Evolutionary conservation across 768 basidiomycete species (phyloP), one percentile per base, ranked within the genome.

Genomic region (Mycena belliarum): DNA sequence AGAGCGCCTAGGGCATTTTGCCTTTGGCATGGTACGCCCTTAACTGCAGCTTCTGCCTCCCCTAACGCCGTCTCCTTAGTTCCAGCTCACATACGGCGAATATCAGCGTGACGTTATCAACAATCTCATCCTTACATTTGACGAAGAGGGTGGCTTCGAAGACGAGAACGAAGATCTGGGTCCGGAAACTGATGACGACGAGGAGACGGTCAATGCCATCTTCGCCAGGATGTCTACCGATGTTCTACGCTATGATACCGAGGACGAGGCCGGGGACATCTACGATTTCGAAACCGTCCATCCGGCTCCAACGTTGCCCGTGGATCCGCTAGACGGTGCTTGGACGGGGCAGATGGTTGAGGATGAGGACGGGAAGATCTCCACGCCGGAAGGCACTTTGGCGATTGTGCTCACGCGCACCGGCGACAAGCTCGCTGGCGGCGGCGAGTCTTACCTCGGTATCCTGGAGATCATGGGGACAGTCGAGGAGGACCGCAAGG

Each of bases 11-110:
- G 49, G 44, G 2, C 18, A 42, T 4, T 47, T 63, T 23, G 61
- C 57, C 6, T 63, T 63, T 20, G 61, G 61, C 23, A 63, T 63
- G 61, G 61, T 63, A 28, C 43, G 48, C n/a, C 41, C 32, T 20
- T 25, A 23, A 18, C 23, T 1, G 4, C 21, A 20, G 41, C 9
- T 2, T 43, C 49, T 12, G 3, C 12, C 32, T n/a, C 28, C 6
- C 4, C 32, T 46, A 7, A 50, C 42, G 23, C 6, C 23, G 5
- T 5, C 33, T 42, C 48, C n/a, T 2, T 35, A 62, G 61, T 63
- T 63, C 38, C 52, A 59, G 23, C 23, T 52, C 1, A 12, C 29
- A 2, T 48, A 52, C 20, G 53, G 53, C 40, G 15, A 25, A 6
- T 20, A 12, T 18, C 10, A 35, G 35, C 60, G 47, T 21, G 60